Evolutionary conservation across 2,329 filamentous ascomycete genomes (phyloP).

Genomic region (Ceratocystis papillata): DNA sequence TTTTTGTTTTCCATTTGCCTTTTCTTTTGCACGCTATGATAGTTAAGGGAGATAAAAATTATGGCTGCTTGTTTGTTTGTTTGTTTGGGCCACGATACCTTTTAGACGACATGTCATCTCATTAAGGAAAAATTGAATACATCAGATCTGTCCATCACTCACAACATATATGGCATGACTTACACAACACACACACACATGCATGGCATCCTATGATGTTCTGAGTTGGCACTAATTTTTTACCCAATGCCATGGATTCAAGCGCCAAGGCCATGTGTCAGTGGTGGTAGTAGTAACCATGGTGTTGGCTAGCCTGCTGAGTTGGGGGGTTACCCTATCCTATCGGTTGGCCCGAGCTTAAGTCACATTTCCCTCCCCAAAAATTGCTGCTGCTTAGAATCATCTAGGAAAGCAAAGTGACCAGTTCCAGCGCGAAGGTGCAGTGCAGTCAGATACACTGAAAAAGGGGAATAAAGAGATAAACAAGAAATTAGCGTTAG

Average conservation of each 20-base stretch:
- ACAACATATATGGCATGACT: neutral
- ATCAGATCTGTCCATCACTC: conserved; percentile 14
- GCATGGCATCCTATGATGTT: neutral
- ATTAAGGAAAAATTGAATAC: conserved; percentile 15
- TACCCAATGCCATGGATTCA: neutral
- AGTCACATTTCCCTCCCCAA: too few relatives aligned
- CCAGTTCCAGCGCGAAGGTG: too few relatives aligned
- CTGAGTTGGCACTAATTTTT: neutral
- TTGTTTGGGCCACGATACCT: conserved; percentile 22
- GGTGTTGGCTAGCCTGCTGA: neutral
- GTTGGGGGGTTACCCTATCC: too few relatives aligned
- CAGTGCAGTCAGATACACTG: too few relatives aligned
- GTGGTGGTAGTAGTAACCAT: neutral
- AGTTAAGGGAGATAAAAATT: neutral
- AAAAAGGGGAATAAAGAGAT: too few relatives aligned
- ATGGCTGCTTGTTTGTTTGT: conserved; percentile 6
- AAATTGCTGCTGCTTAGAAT: neutral
- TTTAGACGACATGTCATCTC: conserved; percentile 13
- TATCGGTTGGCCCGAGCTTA: conserved; percentile 2
- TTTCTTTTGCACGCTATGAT: conserved; percentile 13
- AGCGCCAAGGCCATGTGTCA: neutral
- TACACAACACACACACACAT: neutral
- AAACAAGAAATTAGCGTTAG: too few relatives aligned
- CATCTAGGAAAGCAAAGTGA: neutral
- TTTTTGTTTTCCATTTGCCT: conserved; percentile 17